Evolutionary conservation across 2,329 filamentous ascomycete species (phyloP).

Genomic region (Rhinocladiella mackenziei): DNA sequence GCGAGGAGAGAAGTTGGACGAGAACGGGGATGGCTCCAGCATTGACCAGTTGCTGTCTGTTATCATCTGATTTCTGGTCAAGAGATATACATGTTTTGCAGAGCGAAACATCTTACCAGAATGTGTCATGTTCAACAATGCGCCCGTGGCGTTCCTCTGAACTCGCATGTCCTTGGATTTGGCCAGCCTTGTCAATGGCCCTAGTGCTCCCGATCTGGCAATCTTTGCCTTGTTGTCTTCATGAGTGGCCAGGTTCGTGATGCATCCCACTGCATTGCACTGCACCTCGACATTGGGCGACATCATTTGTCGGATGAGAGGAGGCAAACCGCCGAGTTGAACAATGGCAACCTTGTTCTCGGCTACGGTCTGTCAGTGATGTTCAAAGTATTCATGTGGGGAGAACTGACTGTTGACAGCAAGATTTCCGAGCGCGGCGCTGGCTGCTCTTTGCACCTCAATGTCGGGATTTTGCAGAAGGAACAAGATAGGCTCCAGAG

Average conservation of each 20-base stretch:
- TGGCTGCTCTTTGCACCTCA: slow-evolving; percentile 93
- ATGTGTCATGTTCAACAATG: slow-evolving; percentile 97
- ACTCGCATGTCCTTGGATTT: slow-evolving; percentile 99
- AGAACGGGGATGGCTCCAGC: slow-evolving; percentile 97
- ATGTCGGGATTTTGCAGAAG: slow-evolving; percentile 93
- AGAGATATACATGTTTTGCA: neutral
- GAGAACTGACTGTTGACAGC: slow-evolving; percentile 81
- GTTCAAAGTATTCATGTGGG: no score
- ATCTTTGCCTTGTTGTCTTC: slow-evolving; percentile 99
- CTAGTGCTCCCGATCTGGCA: slow-evolving; percentile 86
- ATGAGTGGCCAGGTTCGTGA: slow-evolving; percentile 95
- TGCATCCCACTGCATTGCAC: slow-evolving; percentile 98
- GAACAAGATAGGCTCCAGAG: slow-evolving; percentile 91
- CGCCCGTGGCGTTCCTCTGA: slow-evolving; percentile 93
- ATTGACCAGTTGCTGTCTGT: slow-evolving; percentile 93
- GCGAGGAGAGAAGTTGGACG: slow-evolving; percentile 86
- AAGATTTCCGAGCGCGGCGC: slow-evolving; percentile 89
- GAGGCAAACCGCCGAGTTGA: slow-evolving; percentile 79
- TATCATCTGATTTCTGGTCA: slow-evolving; percentile 66
- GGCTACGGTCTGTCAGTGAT: slow-evolving; percentile 58
- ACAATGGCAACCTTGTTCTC: slow-evolving; percentile 99
- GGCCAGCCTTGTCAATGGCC: slow-evolving; percentile 82
- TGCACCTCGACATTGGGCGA: slow-evolving; percentile 97
- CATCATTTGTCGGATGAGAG: slow-evolving; percentile 96
- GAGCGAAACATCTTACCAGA: slow-evolving; percentile 63